Base-by-base conservation (phyloP, 2,329 filamentous ascomycete genomes). In the Fusarium sp. region DNA sequence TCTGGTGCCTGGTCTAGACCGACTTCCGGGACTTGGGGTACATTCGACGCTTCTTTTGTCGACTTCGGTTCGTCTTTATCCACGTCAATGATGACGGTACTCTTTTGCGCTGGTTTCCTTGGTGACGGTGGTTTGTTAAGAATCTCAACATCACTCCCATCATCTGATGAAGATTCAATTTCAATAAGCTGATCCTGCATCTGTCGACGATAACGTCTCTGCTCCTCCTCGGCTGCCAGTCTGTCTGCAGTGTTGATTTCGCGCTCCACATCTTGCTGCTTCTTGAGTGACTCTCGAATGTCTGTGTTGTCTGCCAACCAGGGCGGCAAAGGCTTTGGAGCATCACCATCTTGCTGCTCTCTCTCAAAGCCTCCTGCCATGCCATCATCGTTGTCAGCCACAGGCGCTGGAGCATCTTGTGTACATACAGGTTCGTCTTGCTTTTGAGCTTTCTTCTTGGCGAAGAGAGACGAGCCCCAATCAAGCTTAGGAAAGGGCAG, bases 401-500 rank as follows among this genome's bases (percentile, higher is more conserved):
- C 60, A 64, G 3, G 44, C 41, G 12, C 34, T 18, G 51, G 12
- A 2, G 40, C 46, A 48, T 76, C 6, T 73, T 64, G 8, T 9
- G 69, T 44, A 12, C 54, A 8, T 9, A 68, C 43, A 12, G 55
- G 37, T 27, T 76, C 66, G 6, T 73, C 66, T 7, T 72, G 64
- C 46, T 74, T 74, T 10, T 77, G 70, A 1, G 62, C 57, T 7
- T 71, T 65, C 59, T 83, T 84, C 67, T 83, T 85, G 6, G 80
- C 80, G 64, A 90, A 90, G 2, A 90, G 83, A 2, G 85, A 87
- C 3, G 88, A 91, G 54, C 88, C 90, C 85, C 88, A 90, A 46
- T 92, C 90, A 2, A 97, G 85, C 76, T 94, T 95, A 73, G 97
- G 94, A 75, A 99, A 99, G 0, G 96, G 96, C 6, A 99, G 80